Base-by-base conservation (phyloP, 2,329 filamentous ascomycete genomes). In the Fusarium decemcellulare region DNA sequence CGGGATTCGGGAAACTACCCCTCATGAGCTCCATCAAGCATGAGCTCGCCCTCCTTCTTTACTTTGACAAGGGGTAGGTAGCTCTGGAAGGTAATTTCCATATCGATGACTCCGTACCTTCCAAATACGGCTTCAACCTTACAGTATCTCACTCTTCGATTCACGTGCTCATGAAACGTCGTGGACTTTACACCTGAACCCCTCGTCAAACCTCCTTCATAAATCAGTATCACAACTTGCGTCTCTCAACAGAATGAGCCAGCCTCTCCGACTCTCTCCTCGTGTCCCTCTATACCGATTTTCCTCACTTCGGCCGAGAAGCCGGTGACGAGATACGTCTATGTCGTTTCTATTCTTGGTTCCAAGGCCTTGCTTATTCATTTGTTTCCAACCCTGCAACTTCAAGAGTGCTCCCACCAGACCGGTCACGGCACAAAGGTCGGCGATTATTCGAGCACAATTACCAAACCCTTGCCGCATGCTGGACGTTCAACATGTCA, bases 1-100 rank as follows among this genome's bases (percentile, higher is more conserved):
- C 59, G 63, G 67, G 50, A 27, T 43, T 54, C 51, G 48, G 67
- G 55, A 68, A 37, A 36, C 47, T 23, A 46, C 67, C 57, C 47
- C 30, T 63, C 23, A 23, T 23, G 23, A 23, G 23, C 23, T 23
- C 23, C 23, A 23, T 23, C 23, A 23, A 23, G 23, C 23, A 23
- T 23, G 23, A 23, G 23, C 23, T 23, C 23, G 23, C 23, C 23
- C 23, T 23, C 23, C 23, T 23, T 23, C 23, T 5, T 5, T 23
- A 23, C 23, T 23, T 23, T 23, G 23, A 23, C 23, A 23, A 23
- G 23, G 23, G 23, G 5, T 23, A 23, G 23, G 23, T 23, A 23
- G 23, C 23, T 23, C 23, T 23, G 23, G 23, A 23, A 23, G 23
- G 23, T 23, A 23, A 23, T 23, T 23, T 23, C 23, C 23, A 23